Evolutionary conservation across 495 filamentous ascomycete genomes (phyloP), one percentile per base, ranked within the genome.

Genomic region (Pseudevernia furfuracea): DNA sequence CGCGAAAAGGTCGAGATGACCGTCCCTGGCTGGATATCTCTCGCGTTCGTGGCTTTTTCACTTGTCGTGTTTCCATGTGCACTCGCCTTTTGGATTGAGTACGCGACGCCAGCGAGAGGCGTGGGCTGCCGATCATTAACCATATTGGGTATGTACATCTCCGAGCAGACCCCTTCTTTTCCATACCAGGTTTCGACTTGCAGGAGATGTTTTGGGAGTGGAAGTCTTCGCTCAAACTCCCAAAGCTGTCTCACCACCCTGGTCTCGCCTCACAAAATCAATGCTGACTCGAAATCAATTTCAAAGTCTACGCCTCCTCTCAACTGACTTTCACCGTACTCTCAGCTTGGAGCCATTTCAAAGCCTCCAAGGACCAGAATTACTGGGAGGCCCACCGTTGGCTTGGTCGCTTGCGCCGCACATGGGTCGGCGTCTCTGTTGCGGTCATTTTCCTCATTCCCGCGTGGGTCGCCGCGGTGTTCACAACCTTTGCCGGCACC

Each of bases 121-220:
- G 61, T 79, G 1, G 73, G 73, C 4, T 82, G 80, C 38, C 70
- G 79, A 9, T 72, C 69, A 17, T 57, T 81, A 21, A 79, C 73
- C 10, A 75, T 78, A 39, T 58, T 78, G 1, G 30, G 52, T 55
- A 55, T 36, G 48, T 52, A 52, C 3, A 52, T 17, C 25, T 4
- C 48, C 8, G 25, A 52, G 48, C 28, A 30, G 28, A 21, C 52
- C 25, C 30, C 10, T 8, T 21, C 15, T 8, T 21, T 23, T 34
- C 17, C 4, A 25, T 17, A 30, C 4, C 10, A 30, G 12, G 25
- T 30, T 52, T 30, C 25, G 48, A 17, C 14, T 52, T 28, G 48
- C 4, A 6, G 2, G 3, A 12, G 12, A 52, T 15, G 52, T 55
- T 9, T 21, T 34, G 5, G 7, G 28, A 8, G 8, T 32, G 15